A percentile compares a stretch with the other conserved stretches of the same genome.
These are phyloP conservation scores for Orobanche coerulescens DNA, from an alignment of 257 asterid species.

Conservation along the genomic window DNA sequence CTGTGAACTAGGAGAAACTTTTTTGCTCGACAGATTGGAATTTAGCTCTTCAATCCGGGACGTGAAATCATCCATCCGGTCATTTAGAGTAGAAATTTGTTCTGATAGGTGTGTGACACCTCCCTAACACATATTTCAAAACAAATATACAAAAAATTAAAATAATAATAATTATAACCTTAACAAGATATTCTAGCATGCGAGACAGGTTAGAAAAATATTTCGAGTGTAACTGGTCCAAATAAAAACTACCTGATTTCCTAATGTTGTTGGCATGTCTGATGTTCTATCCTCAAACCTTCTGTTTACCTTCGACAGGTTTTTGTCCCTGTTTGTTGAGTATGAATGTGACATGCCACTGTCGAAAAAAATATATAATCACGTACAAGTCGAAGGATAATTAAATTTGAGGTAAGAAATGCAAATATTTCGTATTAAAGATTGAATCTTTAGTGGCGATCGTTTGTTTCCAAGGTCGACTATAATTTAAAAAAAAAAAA, in stretches of 20 bases:
- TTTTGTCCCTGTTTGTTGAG: constrained; percentile 57
- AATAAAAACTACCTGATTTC: constrained; percentile 43
- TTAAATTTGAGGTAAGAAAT: background rate
- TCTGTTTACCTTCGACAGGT: constrained; percentile 38
- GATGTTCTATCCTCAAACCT: constrained; percentile 46
- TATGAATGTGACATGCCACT: constrained; percentile 89
- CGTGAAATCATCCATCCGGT: constrained; percentile 89
- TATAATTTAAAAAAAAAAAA: too few relatives aligned
- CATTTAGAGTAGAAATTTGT: constrained; percentile 74
- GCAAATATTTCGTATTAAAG: background rate
- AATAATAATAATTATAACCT: too few relatives aligned
- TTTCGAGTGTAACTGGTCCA: background rate
- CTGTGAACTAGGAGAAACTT: constrained; percentile 45
- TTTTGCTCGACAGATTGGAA: constrained; percentile 51
- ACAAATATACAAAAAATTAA: too few relatives aligned
- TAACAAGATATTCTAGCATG: background rate
- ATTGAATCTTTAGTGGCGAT: background rate
- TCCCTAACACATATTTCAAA: constrained; percentile 34
- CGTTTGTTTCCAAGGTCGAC: too few relatives aligned
- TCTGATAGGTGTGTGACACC: constrained; percentile 67
- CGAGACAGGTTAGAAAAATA: background rate
- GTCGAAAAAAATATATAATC: constrained; percentile 19
- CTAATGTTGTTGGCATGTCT: constrained; percentile 36
- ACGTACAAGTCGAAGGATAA: background rate
- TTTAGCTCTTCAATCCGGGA: constrained; percentile 66